Base-by-base conservation (phyloP, 345 rosid species). In the Rhizophora apiculata region DNA sequence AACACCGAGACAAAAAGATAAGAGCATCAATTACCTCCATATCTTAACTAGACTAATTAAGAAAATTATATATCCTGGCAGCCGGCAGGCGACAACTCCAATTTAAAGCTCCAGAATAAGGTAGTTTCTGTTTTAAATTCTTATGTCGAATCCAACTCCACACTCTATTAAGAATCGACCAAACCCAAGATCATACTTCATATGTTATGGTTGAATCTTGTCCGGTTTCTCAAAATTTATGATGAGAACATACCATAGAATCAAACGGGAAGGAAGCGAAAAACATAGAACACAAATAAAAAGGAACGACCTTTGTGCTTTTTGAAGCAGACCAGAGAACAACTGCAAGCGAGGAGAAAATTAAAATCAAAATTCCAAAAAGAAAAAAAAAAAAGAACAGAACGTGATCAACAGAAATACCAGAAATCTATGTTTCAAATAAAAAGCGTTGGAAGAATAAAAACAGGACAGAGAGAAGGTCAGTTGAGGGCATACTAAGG, bases 251-350 rank as follows among this genome's bases (percentile, higher is more conserved):
- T 43, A 43, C 18, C 49, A 43, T 43, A 13, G 2, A 43, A 43
- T 43, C 49, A 13, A 43, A 39, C 16, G 3, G 37, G 9, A 6
- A 1, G 37, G 18, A 43, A 43, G 1, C 18, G 49, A 15, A 43
- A 43, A 43, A 43, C 46, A 43, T 15, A 5, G 32, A 64, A 64
- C 2, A 2, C 1, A 36, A 51, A 9, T 24, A 29, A 21, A 53
- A 62, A 48, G 27, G 8, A 34, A 37, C 11, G 34, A 82, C 85
- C 82, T 82, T 82, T 79, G 64, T 82, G 85, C 52, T 69, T 79
- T 80, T 76, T 79, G 79, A 82, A 82, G 77, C 85, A 82, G 22
- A 52, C 76, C 64, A 79, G 65, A 30, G 97, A 92, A 68, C 97
- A 92, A 74, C 97, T 92, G 80, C 79, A 81, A 66, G 19, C 48